phyloP scores from a whole-genome alignment of 768 basidiomycete genomes.

The Serendipita sp. region DNA sequence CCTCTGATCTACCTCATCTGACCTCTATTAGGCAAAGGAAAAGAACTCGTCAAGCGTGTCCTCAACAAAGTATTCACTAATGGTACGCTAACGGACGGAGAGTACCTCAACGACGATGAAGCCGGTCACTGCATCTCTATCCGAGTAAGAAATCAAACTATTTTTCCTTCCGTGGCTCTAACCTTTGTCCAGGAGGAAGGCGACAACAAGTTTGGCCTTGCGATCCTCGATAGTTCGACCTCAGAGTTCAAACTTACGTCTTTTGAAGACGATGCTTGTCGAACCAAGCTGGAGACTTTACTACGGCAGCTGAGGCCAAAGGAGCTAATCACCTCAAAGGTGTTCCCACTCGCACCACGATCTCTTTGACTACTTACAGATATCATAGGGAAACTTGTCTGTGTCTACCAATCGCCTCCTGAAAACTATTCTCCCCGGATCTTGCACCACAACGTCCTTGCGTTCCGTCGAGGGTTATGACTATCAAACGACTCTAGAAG shows the following conservation, averaged over 20 bases:
- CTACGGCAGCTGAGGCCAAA: conserved; percentile 83
- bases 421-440: conserved; percentile 60
- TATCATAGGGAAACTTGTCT: conserved; percentile 62
- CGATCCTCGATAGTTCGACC: conserved; percentile 85
- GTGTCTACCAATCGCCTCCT: conserved; percentile 69
- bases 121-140: conserved; percentile 90
- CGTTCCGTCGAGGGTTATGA: conserved; percentile 68
- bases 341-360: conserved; percentile 18
- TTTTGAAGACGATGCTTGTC: conserved; percentile 84
- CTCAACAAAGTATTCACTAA: conserved; percentile 93
- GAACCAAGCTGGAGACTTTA: conserved; percentile 85
- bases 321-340: conserved; percentile 84
- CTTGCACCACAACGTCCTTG: conserved; percentile 80
- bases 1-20: not conserved
- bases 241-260: conserved; percentile 84
- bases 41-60: conserved; percentile 30
- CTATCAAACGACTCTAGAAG: conserved; percentile 52
- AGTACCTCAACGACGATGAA: conserved; percentile 80
- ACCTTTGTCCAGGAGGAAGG: conserved; percentile 21
- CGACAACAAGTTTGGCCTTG: conserved; percentile 63
- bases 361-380: conserved; percentile 3
- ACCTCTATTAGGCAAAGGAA: conserved; percentile 5
- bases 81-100: conserved; percentile 85
- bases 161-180: conserved; percentile 23
- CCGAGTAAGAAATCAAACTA: conserved; percentile 33